These are phyloP conservation scores for Neopestalotiopsis rosae DNA, from an alignment of 2,329 filamentous ascomycete species.

Conservation along the genomic window DNA sequence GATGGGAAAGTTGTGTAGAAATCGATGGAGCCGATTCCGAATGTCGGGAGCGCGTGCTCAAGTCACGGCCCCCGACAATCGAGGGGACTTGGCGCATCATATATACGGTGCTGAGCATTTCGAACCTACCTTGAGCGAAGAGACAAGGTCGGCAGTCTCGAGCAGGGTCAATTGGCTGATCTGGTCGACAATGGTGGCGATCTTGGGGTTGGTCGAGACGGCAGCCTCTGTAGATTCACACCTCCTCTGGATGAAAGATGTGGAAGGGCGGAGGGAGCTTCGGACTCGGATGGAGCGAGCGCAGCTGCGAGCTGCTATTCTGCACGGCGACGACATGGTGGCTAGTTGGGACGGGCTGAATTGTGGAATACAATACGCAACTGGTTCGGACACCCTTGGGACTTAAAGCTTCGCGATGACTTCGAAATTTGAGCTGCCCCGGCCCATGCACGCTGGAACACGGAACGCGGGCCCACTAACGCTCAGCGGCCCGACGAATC, in stretches of 20 bases:
- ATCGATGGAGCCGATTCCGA: not conserved
- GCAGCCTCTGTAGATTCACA: constrained; percentile 85
- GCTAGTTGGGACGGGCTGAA: constrained; percentile 26
- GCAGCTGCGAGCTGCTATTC: constrained; percentile 69
- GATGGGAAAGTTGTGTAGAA: not conserved
- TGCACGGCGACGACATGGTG: constrained; percentile 67
- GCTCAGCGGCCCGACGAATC: constrained; percentile 10
- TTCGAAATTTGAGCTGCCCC: constrained; percentile 14
- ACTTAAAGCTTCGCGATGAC: constrained; percentile 17
- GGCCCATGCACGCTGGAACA: not conserved
- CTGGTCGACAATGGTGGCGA: constrained; percentile 92
- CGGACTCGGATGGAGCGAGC: constrained; percentile 64
- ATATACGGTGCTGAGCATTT: not conserved
- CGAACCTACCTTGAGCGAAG: constrained; percentile 81
- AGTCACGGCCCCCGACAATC: not conserved
- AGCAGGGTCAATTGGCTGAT: constrained; percentile 97
- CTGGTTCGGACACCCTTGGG: constrained; percentile 20
- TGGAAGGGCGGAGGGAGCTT: constrained; percentile 50
- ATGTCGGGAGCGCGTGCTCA: not conserved
- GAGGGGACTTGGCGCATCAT: not conserved
- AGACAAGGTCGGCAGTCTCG: constrained; percentile 95
- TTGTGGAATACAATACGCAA: constrained; percentile 22
- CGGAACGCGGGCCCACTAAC: not conserved
- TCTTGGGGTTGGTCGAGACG: constrained; percentile 80
- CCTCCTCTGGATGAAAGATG: constrained; percentile 65